Base-by-base conservation (phyloP, 192 early-diverging fungal species). In the Coemansia sp. region DNA sequence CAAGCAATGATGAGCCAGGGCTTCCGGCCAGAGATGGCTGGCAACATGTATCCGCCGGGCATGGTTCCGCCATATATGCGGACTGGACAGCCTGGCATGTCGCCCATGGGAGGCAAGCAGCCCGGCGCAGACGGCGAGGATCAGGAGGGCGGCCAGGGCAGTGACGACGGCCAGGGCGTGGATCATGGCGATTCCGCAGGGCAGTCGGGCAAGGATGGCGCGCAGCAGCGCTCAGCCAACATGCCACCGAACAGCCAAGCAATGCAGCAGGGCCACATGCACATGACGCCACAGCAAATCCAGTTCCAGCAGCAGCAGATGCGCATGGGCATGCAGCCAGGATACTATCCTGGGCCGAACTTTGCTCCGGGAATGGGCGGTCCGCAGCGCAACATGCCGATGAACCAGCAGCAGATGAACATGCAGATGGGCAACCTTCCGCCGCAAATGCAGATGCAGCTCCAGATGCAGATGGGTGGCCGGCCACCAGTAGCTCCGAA, bases 361-460 rank as follows among this genome's bases (percentile, higher is more conserved):
- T 68, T 72, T 49, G 56, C 65, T 2, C 79, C 65, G 4, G 67
- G 67, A 27, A 68, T 69, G 57, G 42, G 53, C 32, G 73, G 72
- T 0, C 70, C 65, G 49, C 81, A 67, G 71, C 76, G 67, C 60
- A 75, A 72, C 32, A 82, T 82, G 71, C 74, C 67, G 1, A 65
- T 72, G 76, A 64, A 54, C 41, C 61, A 64, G 32, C 73, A 68
- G 67, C 65, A 74, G 19, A 67, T 79, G 70, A 64, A 65, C 58
- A 24, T 45, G 38, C 66, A 67, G 35, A 65, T 66, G 64, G 39
- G 40, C 41, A 35, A 51, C 31, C 46, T 56, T 0, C 58, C 46
- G 10, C 49, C 60, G 19, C 72, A 74, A 56, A 73, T 80, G 68
- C 77, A 80, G 9, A 79, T 79, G 77, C 76, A 78, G 25, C 68